A percentile compares a stretch with the other conserved stretches of the same genome.
These are phyloP conservation scores for Penicillium sp. DNA, from an alignment of 2,329 filamentous ascomycete genomes.

Conservation along the genomic window DNA sequence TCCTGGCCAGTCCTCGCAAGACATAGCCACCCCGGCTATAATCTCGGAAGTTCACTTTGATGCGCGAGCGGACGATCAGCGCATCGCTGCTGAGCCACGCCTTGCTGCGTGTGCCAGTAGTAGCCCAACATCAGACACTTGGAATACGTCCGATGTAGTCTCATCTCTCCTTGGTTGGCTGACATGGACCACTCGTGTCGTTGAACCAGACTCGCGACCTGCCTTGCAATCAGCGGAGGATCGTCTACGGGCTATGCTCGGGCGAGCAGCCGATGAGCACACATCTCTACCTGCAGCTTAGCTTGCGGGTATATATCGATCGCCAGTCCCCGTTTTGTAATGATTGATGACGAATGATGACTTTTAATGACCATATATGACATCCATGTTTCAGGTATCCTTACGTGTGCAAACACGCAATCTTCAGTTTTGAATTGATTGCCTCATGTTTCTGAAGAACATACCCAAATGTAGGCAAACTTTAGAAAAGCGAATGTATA, in stretches of 20 bases:
- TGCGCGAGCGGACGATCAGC: constrained; percentile 38
- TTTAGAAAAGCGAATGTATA: background rate
- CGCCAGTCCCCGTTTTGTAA: background rate
- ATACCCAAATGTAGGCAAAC: background rate
- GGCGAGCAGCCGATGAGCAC: constrained; percentile 24
- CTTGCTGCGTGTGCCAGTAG: background rate
- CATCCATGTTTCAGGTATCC: constrained; percentile 1
- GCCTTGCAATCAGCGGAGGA: constrained; percentile 44
- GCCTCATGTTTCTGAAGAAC: background rate
- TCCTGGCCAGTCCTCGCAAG: constrained; percentile 23
- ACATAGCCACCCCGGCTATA: constrained; percentile 45
- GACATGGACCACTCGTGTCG: constrained; percentile 33
- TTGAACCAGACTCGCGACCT: constrained; percentile 24
- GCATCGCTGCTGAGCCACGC: background rate
- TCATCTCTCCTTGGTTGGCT: constrained; percentile 47
- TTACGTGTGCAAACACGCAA: constrained; percentile 9
- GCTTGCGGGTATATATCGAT: background rate
- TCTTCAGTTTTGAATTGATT: background rate
- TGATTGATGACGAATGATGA: constrained; percentile 20
- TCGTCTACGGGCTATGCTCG: constrained; percentile 45
- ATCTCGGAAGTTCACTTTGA: constrained; percentile 49
- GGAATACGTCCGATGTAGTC: constrained; percentile 37
- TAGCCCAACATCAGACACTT: constrained; percentile 11
- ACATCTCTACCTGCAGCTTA: background rate
- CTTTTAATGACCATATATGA: constrained; percentile 16